Percentiles rank a stretch among this genome's conserved stretches.
These are phyloP conservation scores for Coelastrella sp. DNA, from an alignment of 139 green algal genomes.

Conservation along the genomic window DNA sequence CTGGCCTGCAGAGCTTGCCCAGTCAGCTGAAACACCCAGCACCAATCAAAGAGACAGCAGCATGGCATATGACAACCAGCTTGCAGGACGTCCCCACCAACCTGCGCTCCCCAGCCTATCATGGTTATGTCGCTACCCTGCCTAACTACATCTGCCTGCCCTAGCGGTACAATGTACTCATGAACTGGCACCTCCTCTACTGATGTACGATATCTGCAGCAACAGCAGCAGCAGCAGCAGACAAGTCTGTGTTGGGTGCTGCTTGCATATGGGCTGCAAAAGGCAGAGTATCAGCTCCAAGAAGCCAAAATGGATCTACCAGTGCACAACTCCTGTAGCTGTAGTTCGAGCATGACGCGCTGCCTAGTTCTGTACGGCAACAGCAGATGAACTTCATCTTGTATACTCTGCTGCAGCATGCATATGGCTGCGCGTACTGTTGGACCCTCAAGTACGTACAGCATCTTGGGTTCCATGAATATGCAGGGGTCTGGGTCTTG, in stretches of 20 bases:
- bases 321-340: not conserved
- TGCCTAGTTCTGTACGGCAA: not conserved
- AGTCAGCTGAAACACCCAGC: too few species aligned
- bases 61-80: too few species aligned
- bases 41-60: too few species aligned
- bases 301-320: too few species aligned
- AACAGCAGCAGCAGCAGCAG: constrained; percentile 32
- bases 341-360: not conserved
- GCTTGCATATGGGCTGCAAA: not conserved
- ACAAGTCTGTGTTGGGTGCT: not conserved
- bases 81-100: constrained; percentile 46
- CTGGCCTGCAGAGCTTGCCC: too few species aligned
- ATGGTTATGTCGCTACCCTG: constrained; percentile 89
- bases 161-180: constrained; percentile 82
- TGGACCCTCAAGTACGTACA: constrained; percentile 57
- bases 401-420: not conserved
- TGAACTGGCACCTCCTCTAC: constrained; percentile 86
- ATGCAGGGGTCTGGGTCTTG: constrained; percentile 86
- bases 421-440: too few species aligned
- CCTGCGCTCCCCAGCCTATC: constrained; percentile 94
- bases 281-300: not conserved
- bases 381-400: not conserved
- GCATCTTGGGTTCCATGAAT: constrained; percentile 96
- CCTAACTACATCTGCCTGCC: constrained; percentile 67
- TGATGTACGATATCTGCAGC: constrained; percentile 84